Percentiles rank a stretch among this genome's conserved stretches.
Evolutionary conservation across 306 rosid species (phyloP).

Genomic region (Cicer arietinum): DNA sequence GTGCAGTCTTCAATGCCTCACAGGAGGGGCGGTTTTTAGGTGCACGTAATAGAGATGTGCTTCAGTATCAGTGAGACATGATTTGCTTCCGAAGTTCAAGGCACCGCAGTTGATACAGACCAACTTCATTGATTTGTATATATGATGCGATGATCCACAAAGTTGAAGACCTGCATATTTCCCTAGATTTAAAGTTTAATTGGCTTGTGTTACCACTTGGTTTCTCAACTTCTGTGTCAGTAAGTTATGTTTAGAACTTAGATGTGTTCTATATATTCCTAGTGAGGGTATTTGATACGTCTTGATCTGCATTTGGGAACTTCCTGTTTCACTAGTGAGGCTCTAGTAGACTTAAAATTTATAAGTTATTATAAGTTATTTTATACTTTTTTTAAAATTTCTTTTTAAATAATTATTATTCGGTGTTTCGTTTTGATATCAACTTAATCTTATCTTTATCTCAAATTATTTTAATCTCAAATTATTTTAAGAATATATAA

Average conservation of each 20-base stretch:
- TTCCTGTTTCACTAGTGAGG: neutral
- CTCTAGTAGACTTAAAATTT: constrained; percentile 24
- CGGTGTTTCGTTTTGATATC: too few species aligned
- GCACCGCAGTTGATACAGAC: neutral
- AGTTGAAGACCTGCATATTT: constrained; percentile 26
- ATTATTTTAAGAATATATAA: too few species aligned
- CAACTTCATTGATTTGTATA: neutral
- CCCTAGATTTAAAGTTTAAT: neutral
- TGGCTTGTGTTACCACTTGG: constrained; percentile 4
- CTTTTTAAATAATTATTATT: too few species aligned
- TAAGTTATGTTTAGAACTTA: neutral
- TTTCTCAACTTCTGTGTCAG: constrained; percentile 17
- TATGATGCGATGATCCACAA: constrained; percentile 7
- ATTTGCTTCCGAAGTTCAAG: neutral
- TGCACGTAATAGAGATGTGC: too few species aligned
- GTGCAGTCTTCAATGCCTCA: too few species aligned
- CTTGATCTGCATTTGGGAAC: constrained; percentile 8
- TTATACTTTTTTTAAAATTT: too few species aligned
- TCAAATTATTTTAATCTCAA: too few species aligned
- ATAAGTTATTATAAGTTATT: too few species aligned
- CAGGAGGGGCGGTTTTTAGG: too few species aligned
- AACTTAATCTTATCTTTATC: too few species aligned
- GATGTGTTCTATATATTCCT: neutral
- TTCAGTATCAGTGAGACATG: too few species aligned
- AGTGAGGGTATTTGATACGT: neutral